phyloP scores from a whole-genome alignment of 2,329 filamentous ascomycete species.

The Fusarium sp. region DNA sequence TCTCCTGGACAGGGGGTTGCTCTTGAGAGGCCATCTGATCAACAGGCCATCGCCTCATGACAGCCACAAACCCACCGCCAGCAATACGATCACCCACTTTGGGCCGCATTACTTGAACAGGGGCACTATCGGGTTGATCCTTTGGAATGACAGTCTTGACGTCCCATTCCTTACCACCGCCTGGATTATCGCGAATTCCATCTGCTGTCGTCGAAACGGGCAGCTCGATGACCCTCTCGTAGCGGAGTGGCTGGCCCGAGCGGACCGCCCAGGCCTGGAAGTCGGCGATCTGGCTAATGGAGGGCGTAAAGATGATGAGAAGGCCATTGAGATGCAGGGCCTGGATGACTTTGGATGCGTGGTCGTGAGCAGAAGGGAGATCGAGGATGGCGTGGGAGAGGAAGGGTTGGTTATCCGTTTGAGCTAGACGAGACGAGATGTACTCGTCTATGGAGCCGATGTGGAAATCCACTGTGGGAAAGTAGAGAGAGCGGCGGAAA shows the following conservation, averaged over 20 bases:
- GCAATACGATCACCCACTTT: constrained; percentile 53
- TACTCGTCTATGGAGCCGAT: constrained; percentile 71
- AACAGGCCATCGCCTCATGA: constrained; percentile 48
- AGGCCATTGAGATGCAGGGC: constrained; percentile 71
- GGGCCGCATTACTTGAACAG: constrained; percentile 54
- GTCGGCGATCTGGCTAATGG: constrained; percentile 78
- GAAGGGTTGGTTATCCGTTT: constrained; percentile 63
- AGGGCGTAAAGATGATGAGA: constrained; percentile 77
- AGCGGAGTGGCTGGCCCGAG: constrained; percentile 60
- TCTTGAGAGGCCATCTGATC: constrained; percentile 15
- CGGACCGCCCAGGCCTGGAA: constrained; percentile 61
- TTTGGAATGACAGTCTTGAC: constrained; percentile 58
- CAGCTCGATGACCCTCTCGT: constrained; percentile 70
- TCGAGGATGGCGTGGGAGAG: constrained; percentile 78
- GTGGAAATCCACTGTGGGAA: constrained; percentile 76
- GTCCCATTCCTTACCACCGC: constrained; percentile 70
- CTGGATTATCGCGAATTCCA: constrained; percentile 54
- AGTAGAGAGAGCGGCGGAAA: constrained; percentile 76
- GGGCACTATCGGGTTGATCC: constrained; percentile 33
- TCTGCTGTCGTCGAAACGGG: constrained; percentile 52
- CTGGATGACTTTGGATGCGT: constrained; percentile 57
- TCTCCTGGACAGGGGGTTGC: constrained; percentile 14
- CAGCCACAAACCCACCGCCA: constrained; percentile 54
- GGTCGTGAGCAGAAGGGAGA: constrained; percentile 68
- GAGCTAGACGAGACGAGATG: constrained; percentile 61